Evolutionary conservation across 1,284 basidiomycete species (phyloP).

Genomic region (Coniferiporia sulphurascens): DNA sequence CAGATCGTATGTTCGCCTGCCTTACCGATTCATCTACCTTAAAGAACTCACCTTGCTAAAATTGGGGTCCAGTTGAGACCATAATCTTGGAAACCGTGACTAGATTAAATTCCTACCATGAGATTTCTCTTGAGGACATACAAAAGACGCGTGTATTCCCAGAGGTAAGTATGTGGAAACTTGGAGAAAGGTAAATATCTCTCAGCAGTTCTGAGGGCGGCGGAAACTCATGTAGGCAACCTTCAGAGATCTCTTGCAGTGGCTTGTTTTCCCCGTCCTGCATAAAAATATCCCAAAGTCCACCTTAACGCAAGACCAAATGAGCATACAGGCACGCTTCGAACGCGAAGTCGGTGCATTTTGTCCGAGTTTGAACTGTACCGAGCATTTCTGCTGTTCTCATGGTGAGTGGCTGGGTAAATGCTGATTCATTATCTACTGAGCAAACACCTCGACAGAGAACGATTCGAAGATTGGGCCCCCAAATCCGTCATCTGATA

Average conservation of each 20-base stretch:
- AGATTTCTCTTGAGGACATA: conserved; percentile 36
- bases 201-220: background rate
- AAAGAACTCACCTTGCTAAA: background rate
- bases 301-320: background rate
- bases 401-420: conserved; percentile 34
- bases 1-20: conserved; percentile 40
- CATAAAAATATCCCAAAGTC: conserved; percentile 7
- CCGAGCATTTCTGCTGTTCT: conserved; percentile 44
- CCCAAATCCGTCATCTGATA: background rate
- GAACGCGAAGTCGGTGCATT: conserved; percentile 37
- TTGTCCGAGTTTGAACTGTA: conserved; percentile 50
- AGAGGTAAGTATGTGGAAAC: conserved; percentile 27
- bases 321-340: conserved; percentile 30
- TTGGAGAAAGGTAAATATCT: conserved; percentile 31
- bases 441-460: background rate
- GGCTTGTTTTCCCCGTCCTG: conserved; percentile 11
- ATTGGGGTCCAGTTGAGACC: conserved; percentile 36
- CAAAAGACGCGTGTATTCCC: conserved; percentile 41
- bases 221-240: background rate
- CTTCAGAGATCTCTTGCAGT: conserved; percentile 18
- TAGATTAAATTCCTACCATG: conserved; percentile 32
- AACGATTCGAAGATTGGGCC: background rate
- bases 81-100: conserved; percentile 41
- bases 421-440: background rate
- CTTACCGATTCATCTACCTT: conserved; percentile 16